A percentile compares a stretch with the other conserved stretches of the same genome.
phyloP scores from a whole-genome alignment of 2,329 filamentous ascomycete genomes.

The Thermothelomyces thermophilus region DNA sequence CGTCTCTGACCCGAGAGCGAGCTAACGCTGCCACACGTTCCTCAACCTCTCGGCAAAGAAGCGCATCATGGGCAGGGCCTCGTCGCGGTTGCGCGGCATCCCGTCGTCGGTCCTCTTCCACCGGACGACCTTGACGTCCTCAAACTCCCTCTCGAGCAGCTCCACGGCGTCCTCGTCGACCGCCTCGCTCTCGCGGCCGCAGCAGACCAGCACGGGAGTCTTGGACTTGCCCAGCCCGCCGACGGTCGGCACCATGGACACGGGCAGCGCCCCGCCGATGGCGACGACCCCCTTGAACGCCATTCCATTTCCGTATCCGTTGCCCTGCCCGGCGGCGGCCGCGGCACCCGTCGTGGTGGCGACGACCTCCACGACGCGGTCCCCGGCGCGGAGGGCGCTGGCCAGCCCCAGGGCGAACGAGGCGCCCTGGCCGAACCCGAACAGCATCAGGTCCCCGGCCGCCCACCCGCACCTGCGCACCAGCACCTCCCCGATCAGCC shows the following conservation, averaged over 20 bases:
- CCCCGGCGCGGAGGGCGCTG: constrained; percentile 7
- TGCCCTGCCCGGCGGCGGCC: background rate
- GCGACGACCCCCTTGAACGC: constrained; percentile 43
- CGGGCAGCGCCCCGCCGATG: constrained; percentile 50
- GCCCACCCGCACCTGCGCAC: constrained; percentile 54
- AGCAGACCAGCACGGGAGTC: constrained; percentile 59
- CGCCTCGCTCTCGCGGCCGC: constrained; percentile 41
- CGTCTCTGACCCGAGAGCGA: no score
- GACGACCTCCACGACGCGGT: background rate
- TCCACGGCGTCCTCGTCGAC: constrained; percentile 56
- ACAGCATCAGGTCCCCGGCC: constrained; percentile 52
- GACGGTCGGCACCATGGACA: constrained; percentile 42
- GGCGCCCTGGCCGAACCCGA: constrained; percentile 63
- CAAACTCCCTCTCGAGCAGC: constrained; percentile 59
- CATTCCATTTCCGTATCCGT: constrained; percentile 8
- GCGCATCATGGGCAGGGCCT: constrained; percentile 86
- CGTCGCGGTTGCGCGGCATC: constrained; percentile 78
- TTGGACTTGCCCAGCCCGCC: constrained; percentile 46
- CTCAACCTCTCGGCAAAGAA: constrained; percentile 63
- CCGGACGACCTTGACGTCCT: constrained; percentile 58
- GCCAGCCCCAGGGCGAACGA: constrained; percentile 46
- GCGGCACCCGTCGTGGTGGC: background rate
- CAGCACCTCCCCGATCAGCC: constrained; percentile 46
- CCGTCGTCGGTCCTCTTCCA: constrained; percentile 67
- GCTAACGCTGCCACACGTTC: no score